These are phyloP conservation scores for Tritrichomonas foetus DNA, from an alignment of 208 protist species.

Conservation along the genomic window DNA sequence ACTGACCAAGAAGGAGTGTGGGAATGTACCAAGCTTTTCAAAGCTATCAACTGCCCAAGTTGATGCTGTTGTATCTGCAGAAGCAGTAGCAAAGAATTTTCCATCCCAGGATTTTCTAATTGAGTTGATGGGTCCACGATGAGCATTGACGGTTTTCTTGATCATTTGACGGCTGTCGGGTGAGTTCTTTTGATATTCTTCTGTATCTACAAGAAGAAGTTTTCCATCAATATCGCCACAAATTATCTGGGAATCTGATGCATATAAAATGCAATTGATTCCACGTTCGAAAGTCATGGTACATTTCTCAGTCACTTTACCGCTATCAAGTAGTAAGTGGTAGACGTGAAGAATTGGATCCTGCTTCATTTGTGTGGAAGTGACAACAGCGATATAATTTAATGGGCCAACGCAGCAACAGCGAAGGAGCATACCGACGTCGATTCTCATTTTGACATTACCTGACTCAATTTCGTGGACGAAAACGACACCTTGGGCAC, in stretches of 20 bases:
- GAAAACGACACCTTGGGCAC: not conserved
- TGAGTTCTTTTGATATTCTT: not conserved
- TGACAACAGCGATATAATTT: not conserved
- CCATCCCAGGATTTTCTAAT: not conserved
- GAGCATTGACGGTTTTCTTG: not conserved
- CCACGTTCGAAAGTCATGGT: not conserved
- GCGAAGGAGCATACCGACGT: not conserved
- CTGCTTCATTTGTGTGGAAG: conserved; percentile 5
- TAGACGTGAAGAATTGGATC: not conserved
- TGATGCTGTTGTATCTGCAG: not conserved
- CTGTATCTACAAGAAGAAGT: not conserved
- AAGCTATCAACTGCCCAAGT: not conserved
- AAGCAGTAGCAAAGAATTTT: not conserved
- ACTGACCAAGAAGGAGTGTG: not conserved
- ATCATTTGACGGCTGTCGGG: not conserved
- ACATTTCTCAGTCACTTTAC: not conserved
- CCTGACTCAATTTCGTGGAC: not conserved
- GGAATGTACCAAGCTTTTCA: not conserved
- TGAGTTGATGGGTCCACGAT: not conserved
- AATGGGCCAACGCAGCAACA: conserved; percentile 1
- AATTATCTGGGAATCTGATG: not conserved
- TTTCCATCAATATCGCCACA: not conserved
- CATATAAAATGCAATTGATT: not conserved
- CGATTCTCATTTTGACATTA: no score
- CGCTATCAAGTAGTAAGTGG: not conserved